Evolutionary conservation across 164 flowering plant species (phyloP), one percentile per base, ranked within the genome.

Genomic region (Aristolochia fimbriata): DNA sequence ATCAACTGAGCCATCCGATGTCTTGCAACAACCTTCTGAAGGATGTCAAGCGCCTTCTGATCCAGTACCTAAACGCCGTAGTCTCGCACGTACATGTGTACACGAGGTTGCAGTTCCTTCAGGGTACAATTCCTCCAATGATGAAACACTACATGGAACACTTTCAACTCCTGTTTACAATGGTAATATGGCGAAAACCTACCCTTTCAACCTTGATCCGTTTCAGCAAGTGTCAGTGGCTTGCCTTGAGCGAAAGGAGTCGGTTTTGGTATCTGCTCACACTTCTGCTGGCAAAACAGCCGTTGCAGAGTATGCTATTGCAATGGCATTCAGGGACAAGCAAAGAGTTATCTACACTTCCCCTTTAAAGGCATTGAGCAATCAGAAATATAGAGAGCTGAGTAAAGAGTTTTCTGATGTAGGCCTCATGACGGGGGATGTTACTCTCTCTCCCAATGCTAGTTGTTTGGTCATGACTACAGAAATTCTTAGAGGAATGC

Each of bases 221-320:
- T 94, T 94, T 68, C 99, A 94, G 79, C 75, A 71, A 67, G 81
- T 85, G 20, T 94, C 99, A 0, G 76, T 90, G 9, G 82, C 96
- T 2, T 93, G 97, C 69, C 68, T 93, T 31, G 99, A 94, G 55
- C 74, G 97, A 22, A 82, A 86, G 6, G 99, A 94, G 68, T 86
- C 97, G 0, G 91, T 90, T 22, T 68, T 94, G 62, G 97, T 90
- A 0, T 93, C 98, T 0, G 98, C 98, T 0, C 98, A 93, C 66
- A 93, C 98, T 17, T 93, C 98, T 0, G 98, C 98, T 22, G 98
- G 98, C 4, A 93, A 93, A 69, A 93, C 98, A 60, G 98, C 96
- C 1, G 88, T 90, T 7, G 97, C 97, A 0, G 98, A 93, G 74
- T 93, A 93, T 70, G 97, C 98, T 0, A 82, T 93, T 51, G 98